Conservation (phyloP, 1,284 basidiomycete species). For the Cerioporus squamosus region DNA sequence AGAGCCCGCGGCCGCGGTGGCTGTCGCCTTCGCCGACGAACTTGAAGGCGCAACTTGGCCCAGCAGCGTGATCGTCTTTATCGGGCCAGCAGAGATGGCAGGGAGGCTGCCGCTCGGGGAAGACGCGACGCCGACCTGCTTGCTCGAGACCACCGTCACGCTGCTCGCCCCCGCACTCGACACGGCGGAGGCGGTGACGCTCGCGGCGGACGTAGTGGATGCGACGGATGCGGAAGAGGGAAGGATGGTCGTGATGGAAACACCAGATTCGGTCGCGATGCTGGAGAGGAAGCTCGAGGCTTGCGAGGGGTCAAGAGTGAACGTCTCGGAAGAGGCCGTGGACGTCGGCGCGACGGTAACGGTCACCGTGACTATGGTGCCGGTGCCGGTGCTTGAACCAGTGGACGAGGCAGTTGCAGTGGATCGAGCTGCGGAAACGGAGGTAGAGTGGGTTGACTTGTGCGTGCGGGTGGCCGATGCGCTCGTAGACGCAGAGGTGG, state of each 20-base stretch:
- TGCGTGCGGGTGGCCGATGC: not conserved
- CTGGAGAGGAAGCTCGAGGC: conserved; percentile 47
- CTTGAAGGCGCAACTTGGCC: not conserved
- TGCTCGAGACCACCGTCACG: conserved; percentile 6
- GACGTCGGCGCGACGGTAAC: conserved; percentile 37
- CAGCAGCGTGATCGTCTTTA: conserved; percentile 15
- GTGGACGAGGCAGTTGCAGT: not conserved
- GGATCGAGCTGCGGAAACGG: not conserved
- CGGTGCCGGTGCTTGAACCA: not conserved
- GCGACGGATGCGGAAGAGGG: not conserved
- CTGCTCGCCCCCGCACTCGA: not conserved
- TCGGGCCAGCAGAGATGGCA: conserved; percentile 3
- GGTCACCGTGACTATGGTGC: conserved; percentile 33
- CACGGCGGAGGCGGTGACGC: not conserved
- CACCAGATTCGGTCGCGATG: conserved; percentile 30
- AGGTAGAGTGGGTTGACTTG: conserved; percentile 1
- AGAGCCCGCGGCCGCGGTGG: conserved; percentile 1
- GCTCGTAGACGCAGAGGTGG: conserved; percentile 8
- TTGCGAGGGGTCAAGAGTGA: conserved; percentile 46
- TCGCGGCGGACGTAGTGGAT: not conserved
- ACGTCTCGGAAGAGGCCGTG: conserved; percentile 40
- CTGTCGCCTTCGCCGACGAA: not conserved
- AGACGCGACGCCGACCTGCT: conserved; percentile 9
- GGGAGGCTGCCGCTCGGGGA: conserved; percentile 8
- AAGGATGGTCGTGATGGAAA: conserved; percentile 20